A percentile compares a stretch with the other conserved stretches of the same genome.
phyloP scores from a whole-genome alignment of 1,139 yeast species.

The Sugiyamaella neomexicana region DNA sequence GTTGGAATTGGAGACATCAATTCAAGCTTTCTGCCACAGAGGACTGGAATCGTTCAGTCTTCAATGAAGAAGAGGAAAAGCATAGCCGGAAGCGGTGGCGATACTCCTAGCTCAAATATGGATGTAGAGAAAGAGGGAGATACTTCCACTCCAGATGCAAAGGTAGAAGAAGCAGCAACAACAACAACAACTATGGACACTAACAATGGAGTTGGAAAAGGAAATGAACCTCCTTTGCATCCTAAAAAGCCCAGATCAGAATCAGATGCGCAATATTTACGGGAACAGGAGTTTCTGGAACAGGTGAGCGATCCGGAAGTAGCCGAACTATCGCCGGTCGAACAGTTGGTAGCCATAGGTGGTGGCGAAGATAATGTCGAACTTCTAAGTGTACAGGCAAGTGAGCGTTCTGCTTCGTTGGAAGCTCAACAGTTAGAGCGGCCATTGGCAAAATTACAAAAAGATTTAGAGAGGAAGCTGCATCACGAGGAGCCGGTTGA shows the following conservation, averaged over 20 bases:
- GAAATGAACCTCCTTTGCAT: neutral
- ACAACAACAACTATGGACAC: conserved; percentile 4
- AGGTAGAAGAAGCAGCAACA: conserved; percentile 1
- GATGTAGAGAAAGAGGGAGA: conserved; percentile 12
- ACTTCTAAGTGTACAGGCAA: conserved; percentile 42
- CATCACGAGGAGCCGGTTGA: conserved; percentile 31
- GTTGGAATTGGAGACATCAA: conserved; percentile 98
- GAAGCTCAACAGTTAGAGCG: conserved; percentile 72
- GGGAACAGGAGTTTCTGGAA: conserved; percentile 8
- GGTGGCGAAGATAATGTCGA: conserved; percentile 33
- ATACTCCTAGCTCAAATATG: conserved; percentile 31
- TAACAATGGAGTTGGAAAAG: conserved; percentile 16
- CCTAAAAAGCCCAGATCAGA: neutral
- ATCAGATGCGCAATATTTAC: neutral
- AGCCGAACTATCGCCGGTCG: conserved; percentile 30
- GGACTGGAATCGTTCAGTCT: conserved; percentile 32
- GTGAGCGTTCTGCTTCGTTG: conserved; percentile 55
- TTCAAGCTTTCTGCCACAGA: conserved; percentile 85
- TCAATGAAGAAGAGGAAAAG: conserved; percentile 17
- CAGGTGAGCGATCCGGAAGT: conserved; percentile 25
- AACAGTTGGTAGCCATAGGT: conserved; percentile 30
- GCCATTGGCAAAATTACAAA: conserved; percentile 81
- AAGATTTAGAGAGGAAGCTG: conserved; percentile 60
- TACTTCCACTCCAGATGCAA: neutral
- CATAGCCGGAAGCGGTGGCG: conserved; percentile 25